Base-by-base conservation (phyloP, 352 stramenopile species). In the Pythium volutum region DNA sequence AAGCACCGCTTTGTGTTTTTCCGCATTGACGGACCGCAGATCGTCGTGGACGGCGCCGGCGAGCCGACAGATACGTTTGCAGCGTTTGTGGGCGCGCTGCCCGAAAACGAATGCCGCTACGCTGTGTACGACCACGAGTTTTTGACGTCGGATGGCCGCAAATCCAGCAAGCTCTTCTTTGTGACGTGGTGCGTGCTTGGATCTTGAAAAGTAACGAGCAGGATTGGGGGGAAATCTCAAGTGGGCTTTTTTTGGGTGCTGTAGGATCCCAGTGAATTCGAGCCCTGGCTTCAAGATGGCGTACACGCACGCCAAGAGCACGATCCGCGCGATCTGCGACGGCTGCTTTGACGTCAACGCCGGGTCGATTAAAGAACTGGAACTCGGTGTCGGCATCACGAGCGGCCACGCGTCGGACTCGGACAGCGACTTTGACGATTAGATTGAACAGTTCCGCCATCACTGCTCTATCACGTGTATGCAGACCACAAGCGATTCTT, bases 91-190 rank as follows among this genome's bases (percentile, higher is more conserved):
- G 57, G 43, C 4, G 71, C 81, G 29, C 68, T 96, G 31, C 85
- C 87, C 20, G 82, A 95, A 61, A 81, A 79, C 14, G 87, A 96
- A 58, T 95, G 81, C 51, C 81, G 87, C 62, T 96, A 95, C 60
- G 85, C 81, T 3, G 85, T 95, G 57, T 96, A 94, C 57, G 87
- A 96, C 59, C 85, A 95, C 73, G 87, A 95, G 50, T 91, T 79
- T 49, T 49, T 69, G 12, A 90, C 81, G 27, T 5, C 77, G 1
- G 87, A 96, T 71, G 85, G 87, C 11, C 84, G 87, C 59, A 91
- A 91, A 67, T 81, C 83, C 34, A 94, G 81, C 73, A 95, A 95
- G 51, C 74, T 96, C 52, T 96, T 90, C 67, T 93, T 96, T 46
- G 68, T 95, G 47, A 88, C 86, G 16, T 96, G 85, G 87, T 85